Evolutionary conservation across 2,329 filamentous ascomycete genomes (phyloP).

Genomic region (Daldinia eschscholtzii): DNA sequence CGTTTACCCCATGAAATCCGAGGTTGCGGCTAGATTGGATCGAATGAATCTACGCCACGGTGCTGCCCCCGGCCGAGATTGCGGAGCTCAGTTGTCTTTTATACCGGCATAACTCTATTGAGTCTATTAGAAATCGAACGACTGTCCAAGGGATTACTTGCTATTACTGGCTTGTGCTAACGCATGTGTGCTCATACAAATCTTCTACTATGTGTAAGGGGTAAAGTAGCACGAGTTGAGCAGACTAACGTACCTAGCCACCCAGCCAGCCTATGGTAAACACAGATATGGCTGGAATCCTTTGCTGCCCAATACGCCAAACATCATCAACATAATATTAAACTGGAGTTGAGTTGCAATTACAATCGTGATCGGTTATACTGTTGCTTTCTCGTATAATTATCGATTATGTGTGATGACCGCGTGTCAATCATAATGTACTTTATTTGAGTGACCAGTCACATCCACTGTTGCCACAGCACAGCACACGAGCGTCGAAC

Average conservation of each 20-base stretch:
- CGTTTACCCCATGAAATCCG: slow-evolving; percentile 27
- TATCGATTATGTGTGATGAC: background rate
- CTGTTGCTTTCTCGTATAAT: slow-evolving; percentile 2
- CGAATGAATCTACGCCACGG: slow-evolving; percentile 26
- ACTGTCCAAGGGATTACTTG: background rate
- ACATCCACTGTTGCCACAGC: slow-evolving; percentile 7
- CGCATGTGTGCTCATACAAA: background rate
- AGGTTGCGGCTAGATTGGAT: slow-evolving; percentile 16
- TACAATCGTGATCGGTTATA: background rate
- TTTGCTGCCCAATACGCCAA: background rate
- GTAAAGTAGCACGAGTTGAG: background rate
- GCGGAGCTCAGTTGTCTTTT: background rate
- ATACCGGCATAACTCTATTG: background rate
- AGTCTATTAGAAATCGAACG: background rate
- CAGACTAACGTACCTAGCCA: background rate
- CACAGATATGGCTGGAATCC: background rate
- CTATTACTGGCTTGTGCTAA: background rate
- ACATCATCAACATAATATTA: slow-evolving; percentile 2
- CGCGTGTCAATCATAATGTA: background rate
- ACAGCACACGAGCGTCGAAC: slow-evolving; percentile 14
- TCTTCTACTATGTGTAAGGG: background rate
- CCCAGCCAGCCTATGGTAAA: background rate
- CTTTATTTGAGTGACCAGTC: slow-evolving; percentile 10
- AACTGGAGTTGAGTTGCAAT: slow-evolving; percentile 1
- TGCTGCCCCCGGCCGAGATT: background rate